These are phyloP conservation scores for Teunomyces gatunensis DNA, from an alignment of 805 yeast species.

Conservation along the genomic window DNA sequence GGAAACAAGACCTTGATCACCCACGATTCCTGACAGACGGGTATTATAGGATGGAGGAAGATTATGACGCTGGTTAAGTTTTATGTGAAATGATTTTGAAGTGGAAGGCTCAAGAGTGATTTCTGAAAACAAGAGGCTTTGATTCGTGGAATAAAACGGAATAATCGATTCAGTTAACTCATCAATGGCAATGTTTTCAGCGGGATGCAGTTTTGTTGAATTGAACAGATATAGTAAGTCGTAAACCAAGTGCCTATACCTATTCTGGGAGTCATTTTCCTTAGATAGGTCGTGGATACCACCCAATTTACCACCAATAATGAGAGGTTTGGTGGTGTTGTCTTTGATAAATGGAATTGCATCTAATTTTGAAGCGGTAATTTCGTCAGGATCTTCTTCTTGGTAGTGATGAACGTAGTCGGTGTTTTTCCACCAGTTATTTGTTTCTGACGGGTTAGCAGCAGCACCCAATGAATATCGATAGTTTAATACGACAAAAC, in stretches of 20 bases:
- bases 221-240: conserved; percentile 32
- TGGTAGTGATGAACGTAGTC: conserved; percentile 31
- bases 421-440: conserved; percentile 31
- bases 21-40: conserved; percentile 37
- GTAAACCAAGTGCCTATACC: conserved; percentile 24
- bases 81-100: conserved; percentile 18
- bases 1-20: conserved; percentile 40
- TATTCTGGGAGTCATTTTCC: conserved; percentile 16
- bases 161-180: conserved; percentile 31
- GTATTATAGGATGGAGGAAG: conserved; percentile 43
- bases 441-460: conserved; percentile 6
- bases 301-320: conserved; percentile 34
- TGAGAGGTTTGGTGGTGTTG: conserved; percentile 15
- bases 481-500: conserved; percentile 39
- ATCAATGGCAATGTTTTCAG: conserved; percentile 6
- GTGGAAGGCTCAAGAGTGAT: conserved; percentile 18
- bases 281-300: conserved; percentile 34
- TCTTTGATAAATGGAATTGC: conserved; percentile 22
- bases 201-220: conserved; percentile 17
- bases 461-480: conserved; percentile 21
- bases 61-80: conserved; percentile 18
- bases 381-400: conserved; percentile 22
- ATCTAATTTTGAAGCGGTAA: conserved; percentile 17
- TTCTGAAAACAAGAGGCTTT: conserved; percentile 37
- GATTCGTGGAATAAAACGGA: conserved; percentile 42